These are phyloP conservation scores for Dionaea muscipula DNA, from an alignment of 179 eudicot species.

Conservation along the genomic window DNA sequence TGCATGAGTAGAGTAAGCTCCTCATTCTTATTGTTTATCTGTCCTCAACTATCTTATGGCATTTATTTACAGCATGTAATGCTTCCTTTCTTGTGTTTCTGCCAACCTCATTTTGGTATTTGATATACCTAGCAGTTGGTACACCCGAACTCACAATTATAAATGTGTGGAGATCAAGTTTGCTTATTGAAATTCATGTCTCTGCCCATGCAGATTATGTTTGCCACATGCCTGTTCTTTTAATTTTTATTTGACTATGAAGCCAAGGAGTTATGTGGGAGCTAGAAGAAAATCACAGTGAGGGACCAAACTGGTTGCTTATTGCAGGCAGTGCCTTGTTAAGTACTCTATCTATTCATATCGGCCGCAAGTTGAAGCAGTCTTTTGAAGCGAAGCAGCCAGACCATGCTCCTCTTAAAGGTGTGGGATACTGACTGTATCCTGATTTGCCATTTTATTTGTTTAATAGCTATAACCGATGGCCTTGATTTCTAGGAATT, in stretches of 20 bases:
- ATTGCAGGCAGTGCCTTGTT: slow-evolving; percentile 84
- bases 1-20: no score
- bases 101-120: no score
- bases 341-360: slow-evolving; percentile 69
- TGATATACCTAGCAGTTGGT: no score
- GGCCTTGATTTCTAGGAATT: slow-evolving; percentile 16
- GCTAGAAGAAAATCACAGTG: slow-evolving; percentile 32
- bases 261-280: slow-evolving; percentile 39
- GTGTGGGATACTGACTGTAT: slow-evolving; percentile 18
- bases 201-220: not conserved
- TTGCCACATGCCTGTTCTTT: not conserved
- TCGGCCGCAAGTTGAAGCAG: slow-evolving; percentile 86
- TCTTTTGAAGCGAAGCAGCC: slow-evolving; percentile 53
- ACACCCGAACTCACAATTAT: no score
- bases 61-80: no score
- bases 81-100: no score
- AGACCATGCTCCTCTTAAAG: slow-evolving; percentile 32
- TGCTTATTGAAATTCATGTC: no score
- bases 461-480: slow-evolving; percentile 10
- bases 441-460: slow-evolving; percentile 6
- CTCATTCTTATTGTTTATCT: no score
- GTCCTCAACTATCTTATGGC: no score
- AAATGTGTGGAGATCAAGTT: no score
- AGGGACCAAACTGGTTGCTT: slow-evolving; percentile 83
- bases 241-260: slow-evolving; percentile 33